These are phyloP conservation scores for Eucalyptus grandis DNA, from an alignment of 345 rosid species.

Conservation along the genomic window DNA sequence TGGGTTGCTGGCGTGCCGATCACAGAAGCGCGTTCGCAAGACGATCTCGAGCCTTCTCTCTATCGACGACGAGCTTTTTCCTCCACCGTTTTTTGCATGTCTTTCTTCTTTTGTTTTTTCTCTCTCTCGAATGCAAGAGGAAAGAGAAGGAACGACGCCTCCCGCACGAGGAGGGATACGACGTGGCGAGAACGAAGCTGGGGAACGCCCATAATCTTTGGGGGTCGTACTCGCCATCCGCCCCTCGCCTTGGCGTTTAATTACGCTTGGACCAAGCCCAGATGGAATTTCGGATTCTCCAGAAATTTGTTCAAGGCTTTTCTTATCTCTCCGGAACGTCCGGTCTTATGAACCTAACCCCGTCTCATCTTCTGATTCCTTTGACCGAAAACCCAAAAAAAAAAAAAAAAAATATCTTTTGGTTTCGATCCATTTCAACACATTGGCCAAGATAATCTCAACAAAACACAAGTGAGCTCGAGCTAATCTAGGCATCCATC, in stretches of 20 bases:
- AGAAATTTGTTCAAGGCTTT: not conserved
- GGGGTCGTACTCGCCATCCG: not conserved
- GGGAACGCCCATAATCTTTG: slow-evolving; percentile 1
- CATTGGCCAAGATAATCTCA: not conserved
- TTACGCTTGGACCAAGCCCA: not conserved
- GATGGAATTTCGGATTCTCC: not conserved
- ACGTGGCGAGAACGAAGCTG: slow-evolving; percentile 16
- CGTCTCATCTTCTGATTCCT: not conserved
- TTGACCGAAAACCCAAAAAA: too few species aligned
- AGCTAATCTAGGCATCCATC: fast-evolving
- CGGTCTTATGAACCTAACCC: not conserved
- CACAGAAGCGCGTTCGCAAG: not conserved
- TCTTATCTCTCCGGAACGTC: not conserved
- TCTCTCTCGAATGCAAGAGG: not conserved
- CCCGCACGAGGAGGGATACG: not conserved
- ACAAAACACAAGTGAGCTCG: not conserved
- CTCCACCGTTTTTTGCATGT: not conserved
- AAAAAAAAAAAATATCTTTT: too few species aligned
- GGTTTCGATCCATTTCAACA: not conserved
- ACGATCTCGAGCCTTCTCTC: not conserved
- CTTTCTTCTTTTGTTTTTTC: fast-evolving
- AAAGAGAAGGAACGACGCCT: not conserved
- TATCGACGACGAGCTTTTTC: not conserved
- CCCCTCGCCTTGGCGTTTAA: not conserved
- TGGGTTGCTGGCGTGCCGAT: not conserved